Evolutionary conservation across 768 basidiomycete genomes (phyloP).

Genomic region (Pleurotus tuoliensis): DNA sequence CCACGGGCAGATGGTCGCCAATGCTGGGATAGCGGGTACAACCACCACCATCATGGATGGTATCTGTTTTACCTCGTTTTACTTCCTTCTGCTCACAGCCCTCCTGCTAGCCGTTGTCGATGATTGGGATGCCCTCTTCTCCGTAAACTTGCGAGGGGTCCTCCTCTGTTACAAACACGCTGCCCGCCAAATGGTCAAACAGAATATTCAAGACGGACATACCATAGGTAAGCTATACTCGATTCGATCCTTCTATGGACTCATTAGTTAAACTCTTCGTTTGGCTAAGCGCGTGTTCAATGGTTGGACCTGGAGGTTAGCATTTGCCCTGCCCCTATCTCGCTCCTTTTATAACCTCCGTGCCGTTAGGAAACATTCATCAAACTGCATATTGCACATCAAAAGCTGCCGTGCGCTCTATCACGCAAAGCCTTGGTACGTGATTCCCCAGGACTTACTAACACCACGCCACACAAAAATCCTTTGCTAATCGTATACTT

Average conservation of each 20-base stretch:
- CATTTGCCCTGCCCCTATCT: background rate
- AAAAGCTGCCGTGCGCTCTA: conserved; percentile 34
- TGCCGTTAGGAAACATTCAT: conserved; percentile 6
- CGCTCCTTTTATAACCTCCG: background rate
- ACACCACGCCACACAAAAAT: too few relatives aligned
- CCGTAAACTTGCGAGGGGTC: conserved; percentile 21
- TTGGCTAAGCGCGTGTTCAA: conserved; percentile 23
- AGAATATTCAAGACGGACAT: conserved; percentile 20
- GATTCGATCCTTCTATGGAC: too few relatives aligned
- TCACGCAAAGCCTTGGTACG: conserved; percentile 34
- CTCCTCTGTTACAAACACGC: conserved; percentile 23
- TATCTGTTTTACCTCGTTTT: background rate
- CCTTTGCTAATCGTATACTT: too few relatives aligned
- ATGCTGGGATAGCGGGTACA: conserved; percentile 19
- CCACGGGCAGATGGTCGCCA: conserved; percentile 23
- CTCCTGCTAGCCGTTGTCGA: conserved; percentile 12
- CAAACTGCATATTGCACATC: conserved; percentile 25
- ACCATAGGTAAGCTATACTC: conserved; percentile 19
- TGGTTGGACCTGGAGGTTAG: conserved; percentile 22
- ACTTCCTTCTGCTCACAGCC: background rate
- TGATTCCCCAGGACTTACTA: background rate
- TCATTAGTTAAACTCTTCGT: conserved; percentile 8
- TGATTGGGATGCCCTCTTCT: conserved; percentile 16
- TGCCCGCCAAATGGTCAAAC: conserved; percentile 23
- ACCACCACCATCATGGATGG: conserved; percentile 12